Evolutionary conservation across 2,329 filamentous ascomycete species (phyloP), one percentile per base, ranked within the genome.

Genomic region (Cordyceps javanica): DNA sequence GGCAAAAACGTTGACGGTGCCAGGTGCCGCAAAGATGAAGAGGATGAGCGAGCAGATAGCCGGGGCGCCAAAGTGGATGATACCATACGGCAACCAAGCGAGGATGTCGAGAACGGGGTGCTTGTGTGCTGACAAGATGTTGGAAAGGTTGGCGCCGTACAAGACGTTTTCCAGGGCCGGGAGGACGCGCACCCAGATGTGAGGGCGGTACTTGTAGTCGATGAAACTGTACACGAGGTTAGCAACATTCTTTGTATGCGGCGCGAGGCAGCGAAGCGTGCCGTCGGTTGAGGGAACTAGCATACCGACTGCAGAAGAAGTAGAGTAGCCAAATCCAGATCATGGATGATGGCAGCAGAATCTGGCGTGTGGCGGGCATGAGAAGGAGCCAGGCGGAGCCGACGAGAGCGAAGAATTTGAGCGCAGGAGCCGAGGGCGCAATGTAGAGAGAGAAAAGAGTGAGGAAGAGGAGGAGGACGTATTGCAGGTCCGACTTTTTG

Each of bases 91-190:
- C 23, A 97, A 75, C 92, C 92, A 97, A 16, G 93, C 93, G 57
- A 97, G 77, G 57, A 97, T 78, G 69, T 97, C 92, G 58, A 97
- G 83, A 50, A 90, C 78, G 7, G 88, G 83, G 72, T 89, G 87
- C 67, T 93, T 90, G 75, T 96, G 90, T 46, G 90, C 90, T 14
- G 92, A 96, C 56, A 97, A 83, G 67, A 97, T 95, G 72, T 96
- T 97, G 76, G 91, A 96, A 59, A 97, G 81, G 74, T 97, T 97
- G 62, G 92, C 91, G 65, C 93, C 93, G 70, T 97, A 97, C 34
- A 97, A 81, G 61, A 97, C 94, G 72, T 97, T 97, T 75, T 97
- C 93, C 62, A 97, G 83, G 19, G 93, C 91, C 5, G 93, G 93
- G 36, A 97, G 82, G 28, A 97, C 91, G 67, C 92, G 91, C 63